A percentile compares a stretch with the other conserved stretches of the same genome.
phyloP scores from a whole-genome alignment of 2,329 filamentous ascomycete genomes.

The Thielaviopsis musarum region DNA sequence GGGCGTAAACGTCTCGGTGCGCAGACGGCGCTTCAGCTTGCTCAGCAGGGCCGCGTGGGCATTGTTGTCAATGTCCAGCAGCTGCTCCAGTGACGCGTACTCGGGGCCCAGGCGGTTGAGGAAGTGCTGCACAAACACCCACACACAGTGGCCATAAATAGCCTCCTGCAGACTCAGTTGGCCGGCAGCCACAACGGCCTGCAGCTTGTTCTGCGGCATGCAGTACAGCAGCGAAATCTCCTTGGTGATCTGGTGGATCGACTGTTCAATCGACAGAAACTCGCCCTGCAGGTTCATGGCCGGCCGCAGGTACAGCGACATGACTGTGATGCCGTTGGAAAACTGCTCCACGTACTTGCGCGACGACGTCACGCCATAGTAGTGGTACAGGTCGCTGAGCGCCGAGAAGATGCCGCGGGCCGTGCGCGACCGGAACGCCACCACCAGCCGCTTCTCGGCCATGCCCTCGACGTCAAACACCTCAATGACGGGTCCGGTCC shows the following conservation, averaged over 20 bases:
- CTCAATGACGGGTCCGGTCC: slow-evolving; percentile 91
- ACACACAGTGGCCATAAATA: slow-evolving; percentile 91
- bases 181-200: slow-evolving; percentile 71
- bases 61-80: slow-evolving; percentile 67
- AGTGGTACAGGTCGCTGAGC: slow-evolving; percentile 90
- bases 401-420: slow-evolving; percentile 90
- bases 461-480: slow-evolving; percentile 89
- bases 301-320: slow-evolving; percentile 84
- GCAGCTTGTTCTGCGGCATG: slow-evolving; percentile 93
- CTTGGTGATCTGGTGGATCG: slow-evolving; percentile 98
- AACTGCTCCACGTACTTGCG: slow-evolving; percentile 98
- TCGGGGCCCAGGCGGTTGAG: slow-evolving; percentile 86
- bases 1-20: slow-evolving; percentile 92
- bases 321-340: slow-evolving; percentile 93
- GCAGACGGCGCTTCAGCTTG: slow-evolving; percentile 87
- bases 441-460: slow-evolving; percentile 81
- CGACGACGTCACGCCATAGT: slow-evolving; percentile 91
- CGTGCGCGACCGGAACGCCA: slow-evolving; percentile 87
- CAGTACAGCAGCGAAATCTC: slow-evolving; percentile 95
- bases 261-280: slow-evolving; percentile 71
- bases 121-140: slow-evolving; percentile 97
- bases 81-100: slow-evolving; percentile 70
- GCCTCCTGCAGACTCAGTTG: slow-evolving; percentile 87
- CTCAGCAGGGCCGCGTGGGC: slow-evolving; percentile 73
- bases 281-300: slow-evolving; percentile 39